phyloP scores from a whole-genome alignment of 805 yeast species.

The Spathaspora arborariae region DNA sequence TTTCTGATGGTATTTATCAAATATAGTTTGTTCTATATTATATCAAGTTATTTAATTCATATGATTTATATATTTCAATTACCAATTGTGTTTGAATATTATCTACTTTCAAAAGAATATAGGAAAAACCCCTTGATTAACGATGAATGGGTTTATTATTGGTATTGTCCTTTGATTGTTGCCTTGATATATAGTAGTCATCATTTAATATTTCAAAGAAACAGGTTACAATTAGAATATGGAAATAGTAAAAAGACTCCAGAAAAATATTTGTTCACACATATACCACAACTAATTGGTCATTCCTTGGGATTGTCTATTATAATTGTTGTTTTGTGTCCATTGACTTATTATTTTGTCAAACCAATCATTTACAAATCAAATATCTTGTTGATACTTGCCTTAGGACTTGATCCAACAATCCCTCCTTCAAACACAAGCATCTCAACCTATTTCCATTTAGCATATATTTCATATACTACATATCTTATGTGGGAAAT shows the following conservation, averaged over 20 bases:
- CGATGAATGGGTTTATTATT: slow-evolving; percentile 46
- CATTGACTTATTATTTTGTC: slow-evolving; percentile 37
- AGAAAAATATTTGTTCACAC: slow-evolving; percentile 23
- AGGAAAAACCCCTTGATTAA: slow-evolving; percentile 34
- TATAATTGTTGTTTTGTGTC: slow-evolving; percentile 24
- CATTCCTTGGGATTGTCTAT: slow-evolving; percentile 33
- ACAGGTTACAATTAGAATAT: slow-evolving; percentile 46
- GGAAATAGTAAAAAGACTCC: slow-evolving; percentile 42
- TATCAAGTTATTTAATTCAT: slow-evolving; percentile 21
- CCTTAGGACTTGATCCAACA: slow-evolving; percentile 33
- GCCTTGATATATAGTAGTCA: slow-evolving; percentile 47
- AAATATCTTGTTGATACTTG: slow-evolving; percentile 24
- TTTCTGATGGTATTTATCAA: slow-evolving; percentile 15
- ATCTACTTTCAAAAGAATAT: slow-evolving; percentile 35
- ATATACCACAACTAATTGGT: slow-evolving; percentile 28
- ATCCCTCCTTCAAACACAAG: slow-evolving; percentile 39
- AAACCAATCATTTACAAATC: slow-evolving; percentile 41
- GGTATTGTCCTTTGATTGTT: slow-evolving; percentile 41
- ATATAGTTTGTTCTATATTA: slow-evolving; percentile 16
- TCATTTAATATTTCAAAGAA: slow-evolving; percentile 51
- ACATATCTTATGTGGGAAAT: slow-evolving; percentile 48
- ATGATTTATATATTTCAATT: slow-evolving; percentile 24
- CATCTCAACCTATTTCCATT: slow-evolving; percentile 22
- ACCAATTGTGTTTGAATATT: slow-evolving; percentile 23
- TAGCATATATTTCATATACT: slow-evolving; percentile 31